Evolutionary conservation across 192 early-diverging fungal species (phyloP), one percentile per base, ranked within the genome.

Genomic region (Obelidium mucronatum): DNA sequence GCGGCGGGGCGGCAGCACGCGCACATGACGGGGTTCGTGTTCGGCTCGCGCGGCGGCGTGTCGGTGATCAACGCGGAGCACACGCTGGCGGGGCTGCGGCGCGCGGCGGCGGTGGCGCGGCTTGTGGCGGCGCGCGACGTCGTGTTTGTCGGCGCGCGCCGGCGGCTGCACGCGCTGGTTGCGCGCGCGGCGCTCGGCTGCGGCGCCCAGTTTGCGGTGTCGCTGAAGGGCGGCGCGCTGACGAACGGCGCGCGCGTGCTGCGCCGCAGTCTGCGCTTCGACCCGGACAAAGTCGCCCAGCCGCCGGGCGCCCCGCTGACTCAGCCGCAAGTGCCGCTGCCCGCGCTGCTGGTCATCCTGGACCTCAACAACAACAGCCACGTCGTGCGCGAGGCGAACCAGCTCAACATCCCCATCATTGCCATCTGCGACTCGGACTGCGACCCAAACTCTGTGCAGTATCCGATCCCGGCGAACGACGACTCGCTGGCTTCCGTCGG

Each of bases 401-500:
- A 87, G 35, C 77, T 86, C 72, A 88, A 92, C 69, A 91, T 98
- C 36, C 97, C 97, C 30, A 92, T 95, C 6, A 90, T 98, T 54
- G 95, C 93, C 48, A 85, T 98, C 62, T 89, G 93, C 40, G 97
- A 98, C 78, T 96, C 95, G 30, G 94, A 98, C 84, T 92, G 90
- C 78, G 91, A 97, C 79, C 95, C 97, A 37, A 82, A 87, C 17
- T 73, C 75, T 6, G 95, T 97, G 36, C 91, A 93, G 1, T 98
- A 97, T 79, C 92, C 95, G 22, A 94, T 98, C 40, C 95, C 97
- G 1, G 96, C 92, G 59, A 98, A 98, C 80, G 97, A 98, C 75
- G 96, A 98, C 78, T 91, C 93, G 3, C 73, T 93, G 30, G 80
- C 87, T 15, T 90, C 90, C 42, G 87, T 98, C 11, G 89, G 91